Evolutionary conservation across 306 rosid species (phyloP), one percentile per base, ranked within the genome.

Genomic region (Quercus ilex): DNA sequence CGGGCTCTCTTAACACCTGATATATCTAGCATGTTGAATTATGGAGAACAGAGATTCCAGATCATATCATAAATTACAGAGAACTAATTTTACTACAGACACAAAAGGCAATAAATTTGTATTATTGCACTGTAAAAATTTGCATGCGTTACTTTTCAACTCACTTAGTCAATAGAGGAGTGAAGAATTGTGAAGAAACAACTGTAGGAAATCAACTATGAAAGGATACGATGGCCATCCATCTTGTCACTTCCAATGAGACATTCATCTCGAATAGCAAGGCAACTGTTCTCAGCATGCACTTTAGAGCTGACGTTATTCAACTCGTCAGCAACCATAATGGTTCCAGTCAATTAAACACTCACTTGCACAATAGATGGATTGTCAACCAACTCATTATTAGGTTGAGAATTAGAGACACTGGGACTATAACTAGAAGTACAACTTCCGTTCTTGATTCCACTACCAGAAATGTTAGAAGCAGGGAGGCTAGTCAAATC

Each of bases 1-100:
- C 96, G 88, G 56, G 92, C 78, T 86, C 97, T 88, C 85, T 93
- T 93, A 77, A 84, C 80, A 83, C 99, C 97, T 76, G 87, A 83
- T 74, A 85, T 80, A 81, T 84, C 93, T 87, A 79, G 71, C 26
- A 62, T 41, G 57, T 33, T 79, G 80, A 80, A 64, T 89, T 83
- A 89, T 58, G 92, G 91, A 88, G 73, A 82, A 79, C 75, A 78
- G 4, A 71, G 57, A 38, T n/a, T 49, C 77, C 52, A 38, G 38
- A 63, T 69, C 43, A 71, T 57, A 70, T 60, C 35, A 73, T 64
- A 53, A 75, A 73, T 60, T 4, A 26, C 51, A 62, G 73, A 73
- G 41, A 30, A 58, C 25, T 70, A 60, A 52, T 57, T 74, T 38
- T 73, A 46, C 75, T n/a, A 10, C 28, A 26, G 12, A 53, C 17